Percentiles rank a stretch among this genome's conserved stretches.
These are phyloP conservation scores for Suillus sp. DNA, from an alignment of 768 basidiomycete genomes.

Conservation along the genomic window DNA sequence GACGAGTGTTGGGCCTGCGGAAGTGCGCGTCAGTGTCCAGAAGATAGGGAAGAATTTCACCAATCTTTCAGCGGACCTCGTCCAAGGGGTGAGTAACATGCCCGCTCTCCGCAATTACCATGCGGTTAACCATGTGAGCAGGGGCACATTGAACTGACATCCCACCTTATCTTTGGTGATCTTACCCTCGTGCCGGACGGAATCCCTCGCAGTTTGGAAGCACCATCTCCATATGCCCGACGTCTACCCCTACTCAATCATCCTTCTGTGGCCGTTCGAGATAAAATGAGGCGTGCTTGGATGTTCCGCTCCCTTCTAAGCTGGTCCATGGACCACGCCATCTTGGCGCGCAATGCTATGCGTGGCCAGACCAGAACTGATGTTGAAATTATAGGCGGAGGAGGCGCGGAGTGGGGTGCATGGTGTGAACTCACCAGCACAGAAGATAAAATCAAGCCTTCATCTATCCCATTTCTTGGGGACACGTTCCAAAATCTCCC, in stretches of 20 bases:
- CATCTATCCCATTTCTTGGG: conserved; percentile 56
- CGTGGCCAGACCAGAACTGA: conserved; percentile 41
- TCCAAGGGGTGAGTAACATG: conserved; percentile 51
- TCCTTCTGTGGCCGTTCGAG: conserved; percentile 42
- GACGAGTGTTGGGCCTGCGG: conserved; percentile 42
- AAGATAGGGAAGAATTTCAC: conserved; percentile 55
- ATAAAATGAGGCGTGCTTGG: conserved; percentile 34
- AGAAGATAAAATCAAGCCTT: conserved; percentile 48
- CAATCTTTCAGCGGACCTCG: conserved; percentile 58
- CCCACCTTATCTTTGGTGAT: conserved; percentile 59
- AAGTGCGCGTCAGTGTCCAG: conserved; percentile 49
- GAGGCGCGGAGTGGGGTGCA: conserved; percentile 57
- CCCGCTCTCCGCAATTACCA: neutral
- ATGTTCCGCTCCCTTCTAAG: conserved; percentile 37
- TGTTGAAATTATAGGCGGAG: conserved; percentile 48
- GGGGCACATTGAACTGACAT: conserved; percentile 48
- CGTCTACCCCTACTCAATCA: conserved; percentile 58
- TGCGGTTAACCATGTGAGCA: conserved; percentile 22
- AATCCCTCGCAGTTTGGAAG: conserved; percentile 35
- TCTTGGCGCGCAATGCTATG: conserved; percentile 41
- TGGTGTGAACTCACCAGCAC: conserved; percentile 50
- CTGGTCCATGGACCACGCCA: conserved; percentile 44
- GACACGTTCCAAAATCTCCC: conserved; percentile 55
- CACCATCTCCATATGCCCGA: conserved; percentile 60
- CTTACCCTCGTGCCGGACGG: conserved; percentile 36